These are phyloP conservation scores for Fusarium secorum DNA, from an alignment of 2,329 filamentous ascomycete species.

Conservation along the genomic window DNA sequence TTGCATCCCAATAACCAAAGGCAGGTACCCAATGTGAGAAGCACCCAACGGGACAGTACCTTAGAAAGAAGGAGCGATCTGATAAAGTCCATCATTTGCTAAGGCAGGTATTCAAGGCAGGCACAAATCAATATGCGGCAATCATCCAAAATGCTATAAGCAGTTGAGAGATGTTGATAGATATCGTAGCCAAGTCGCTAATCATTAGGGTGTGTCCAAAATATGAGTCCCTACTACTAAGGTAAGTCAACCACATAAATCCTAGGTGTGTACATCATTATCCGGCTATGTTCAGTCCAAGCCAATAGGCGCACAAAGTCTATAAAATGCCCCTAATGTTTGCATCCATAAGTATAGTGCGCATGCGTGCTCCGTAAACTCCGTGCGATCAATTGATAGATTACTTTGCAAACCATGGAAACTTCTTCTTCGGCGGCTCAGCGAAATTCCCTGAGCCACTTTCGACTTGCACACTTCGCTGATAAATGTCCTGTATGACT, in stretches of 20 bases:
- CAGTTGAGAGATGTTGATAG: neutral
- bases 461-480: conserved; percentile 67
- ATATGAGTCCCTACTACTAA: neutral
- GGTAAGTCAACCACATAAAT: conserved; percentile 8
- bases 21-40: neutral
- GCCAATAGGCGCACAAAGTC: conserved; percentile 19
- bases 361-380: conserved; percentile 39
- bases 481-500: conserved; percentile 66
- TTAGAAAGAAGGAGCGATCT: neutral
- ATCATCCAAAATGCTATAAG: neutral
- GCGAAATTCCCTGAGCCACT: conserved; percentile 54
- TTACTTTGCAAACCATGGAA: conserved; percentile 69
- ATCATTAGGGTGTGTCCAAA: conserved; percentile 22
- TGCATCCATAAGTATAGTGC: conserved; percentile 12
- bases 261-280: conserved; percentile 3
- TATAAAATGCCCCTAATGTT: conserved; percentile 34
- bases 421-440: conserved; percentile 69
- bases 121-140: neutral
- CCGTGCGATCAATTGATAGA: conserved; percentile 32
- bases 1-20: neutral
- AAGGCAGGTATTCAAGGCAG: neutral
- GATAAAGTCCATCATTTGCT: neutral
- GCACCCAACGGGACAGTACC: neutral
- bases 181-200: neutral
- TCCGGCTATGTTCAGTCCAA: conserved; percentile 15